phyloP scores from a whole-genome alignment of 805 yeast species.

The Starmerella apicola region DNA sequence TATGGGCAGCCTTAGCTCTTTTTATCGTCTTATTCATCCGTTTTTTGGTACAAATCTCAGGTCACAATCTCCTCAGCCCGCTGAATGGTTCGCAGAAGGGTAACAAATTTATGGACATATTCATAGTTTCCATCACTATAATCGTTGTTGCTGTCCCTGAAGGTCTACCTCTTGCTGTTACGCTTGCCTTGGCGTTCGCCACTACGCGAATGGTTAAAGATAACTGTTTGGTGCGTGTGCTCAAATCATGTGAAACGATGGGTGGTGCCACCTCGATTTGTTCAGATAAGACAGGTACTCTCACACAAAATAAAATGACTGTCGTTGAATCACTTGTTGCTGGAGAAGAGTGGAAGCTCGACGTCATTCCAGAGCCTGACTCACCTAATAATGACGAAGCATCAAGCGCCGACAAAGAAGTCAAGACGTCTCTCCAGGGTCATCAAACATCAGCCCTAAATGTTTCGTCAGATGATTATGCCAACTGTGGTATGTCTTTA shows the following conservation, averaged over 20 bases:
- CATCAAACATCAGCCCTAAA: neutral
- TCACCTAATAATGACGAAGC: slow-evolving; percentile 3
- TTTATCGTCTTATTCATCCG: slow-evolving; percentile 69
- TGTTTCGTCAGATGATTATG: neutral
- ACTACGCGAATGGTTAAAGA: slow-evolving; percentile 97
- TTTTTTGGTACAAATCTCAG: slow-evolving; percentile 50
- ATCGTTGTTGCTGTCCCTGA: slow-evolving; percentile 99
- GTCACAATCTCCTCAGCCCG: slow-evolving; percentile 26
- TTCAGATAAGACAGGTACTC: slow-evolving; percentile 94
- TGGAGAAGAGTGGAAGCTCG: slow-evolving; percentile 24
- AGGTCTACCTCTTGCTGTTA: slow-evolving; percentile 94
- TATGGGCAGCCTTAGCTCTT: slow-evolving; percentile 68
- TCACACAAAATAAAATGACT: slow-evolving; percentile 88
- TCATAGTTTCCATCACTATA: slow-evolving; percentile 83
- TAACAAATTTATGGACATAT: slow-evolving; percentile 64
- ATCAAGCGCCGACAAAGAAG: slow-evolving; percentile 1
- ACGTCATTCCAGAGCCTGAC: neutral
- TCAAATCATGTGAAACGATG: slow-evolving; percentile 95
- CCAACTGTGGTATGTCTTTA: neutral
- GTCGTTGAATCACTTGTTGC: slow-evolving; percentile 67
- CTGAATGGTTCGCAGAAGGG: slow-evolving; percentile 63
- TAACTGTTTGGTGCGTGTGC: slow-evolving; percentile 86
- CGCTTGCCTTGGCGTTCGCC: slow-evolving; percentile 92
- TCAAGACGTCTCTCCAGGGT: slow-evolving; percentile 2
- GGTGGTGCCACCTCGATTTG: slow-evolving; percentile 97